Evolutionary conservation across 2,329 filamentous ascomycete species (phyloP), one percentile per base, ranked within the genome.

Genomic region (Fusarium sp.): DNA sequence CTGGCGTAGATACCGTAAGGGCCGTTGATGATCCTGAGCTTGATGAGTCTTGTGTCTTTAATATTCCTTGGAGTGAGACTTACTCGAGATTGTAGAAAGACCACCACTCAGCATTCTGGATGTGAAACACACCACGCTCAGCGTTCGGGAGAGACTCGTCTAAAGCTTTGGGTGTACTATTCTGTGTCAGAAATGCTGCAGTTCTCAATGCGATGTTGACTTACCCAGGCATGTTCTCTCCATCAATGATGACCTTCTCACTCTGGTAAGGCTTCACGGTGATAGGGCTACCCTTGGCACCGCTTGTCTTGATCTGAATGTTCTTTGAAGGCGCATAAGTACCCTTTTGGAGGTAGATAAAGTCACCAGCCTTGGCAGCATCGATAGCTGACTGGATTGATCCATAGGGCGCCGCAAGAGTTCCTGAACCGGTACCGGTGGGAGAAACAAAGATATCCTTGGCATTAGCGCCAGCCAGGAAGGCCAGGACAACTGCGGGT

Each of bases 341-440:
- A 53, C 83, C 82, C 10, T 82, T 81, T 9, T 80, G 79, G 5
- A 84, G 75, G 44, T 80, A 79, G 37, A 84, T 82, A 8, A 75
- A 81, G 56, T 83, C 82, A 7, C 83, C 83, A 28, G 83, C 80
- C 9, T 75, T 77, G 15, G 83, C 83, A 24, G 76, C 78, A 65
- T 83, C 71, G 6, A 85, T 79, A 1, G 82, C 83, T 5, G 76
- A 74, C 70, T 84, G 83, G 22, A 85, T 84, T 2, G 82, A 83
- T 11, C 77, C 79, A 35, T 79, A 80, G 2, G 83, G 83, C 2
- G 79, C 71, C 7, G 73, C 73, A 15, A 81, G 74, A 1, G 78
- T 79, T 13, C 82, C 83, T 20, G 69, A 76, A 22, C 79, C 81
- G 6, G 22, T 61, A 26, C 83, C 83, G 3, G 76, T 77, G 1